Evolutionary conservation across 495 filamentous ascomycete genomes (phyloP), one percentile per base, ranked within the genome.

Genomic region (Cryomyces antarcticus): DNA sequence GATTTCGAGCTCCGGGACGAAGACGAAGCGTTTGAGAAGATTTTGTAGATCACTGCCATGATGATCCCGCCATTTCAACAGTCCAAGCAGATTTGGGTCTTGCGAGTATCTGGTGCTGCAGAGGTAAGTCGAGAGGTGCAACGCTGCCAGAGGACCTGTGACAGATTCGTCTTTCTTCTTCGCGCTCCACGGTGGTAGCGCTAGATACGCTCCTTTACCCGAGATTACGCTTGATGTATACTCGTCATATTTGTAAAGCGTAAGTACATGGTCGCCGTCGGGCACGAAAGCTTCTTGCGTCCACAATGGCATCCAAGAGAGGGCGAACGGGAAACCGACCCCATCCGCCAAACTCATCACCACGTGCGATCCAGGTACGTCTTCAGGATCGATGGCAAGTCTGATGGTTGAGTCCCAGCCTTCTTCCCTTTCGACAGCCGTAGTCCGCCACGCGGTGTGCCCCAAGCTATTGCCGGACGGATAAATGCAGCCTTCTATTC

Each of bases 61-160:
- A 30, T 78, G 71, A 12, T 86, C 75, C 49, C 74, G 82, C 88
- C 92, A 96, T 45, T 78, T 81, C 12, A 95, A 53, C 24, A 99
- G 64, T 17, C 80, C 78, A 35, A 95, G 63, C 10, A 99, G 69
- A 30, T 80, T 75, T 49, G 87, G 81, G 57, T 99, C 87, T 49
- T 99, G 89, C 0, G 86, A 93, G 57, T 93, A 94, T 48, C 77
- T 72, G 0, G 92, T 99, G 60, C 89, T 96, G 67, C 88, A 94
- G 10, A 99, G 72, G 54, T 87, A 87, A 1, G 86, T 95, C 44
- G 85, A 74, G 2, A 94, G 61, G 35, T 72, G 75, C 31, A 99
- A 57, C 36, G 73, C 75, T 11, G 88, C 81, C 43, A 78, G 57
- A 28, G 38, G 38, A 0, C 80, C 82, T 4, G 77, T 82, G 6